Evolutionary conservation across 129 eudicot genomes (phyloP), one percentile per base, ranked within the genome.

Genomic region (Flaveria linearis): DNA sequence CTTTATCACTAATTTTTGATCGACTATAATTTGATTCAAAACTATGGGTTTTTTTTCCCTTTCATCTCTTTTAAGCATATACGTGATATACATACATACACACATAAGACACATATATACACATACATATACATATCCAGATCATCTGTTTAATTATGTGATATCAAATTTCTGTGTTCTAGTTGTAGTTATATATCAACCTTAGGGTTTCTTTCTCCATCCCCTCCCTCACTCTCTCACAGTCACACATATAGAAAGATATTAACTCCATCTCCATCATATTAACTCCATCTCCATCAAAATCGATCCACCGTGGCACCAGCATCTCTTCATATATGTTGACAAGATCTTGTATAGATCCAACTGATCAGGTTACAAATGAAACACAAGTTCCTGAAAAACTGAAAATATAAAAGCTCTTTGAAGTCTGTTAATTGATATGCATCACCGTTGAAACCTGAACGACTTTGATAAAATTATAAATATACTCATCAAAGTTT

Each of bases 181-280:
- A 64, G 73, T 36, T 61, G 15, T 72, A 64, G 17, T 42, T 72
- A 51, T 30, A 30, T 30, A 30, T 22, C 9, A 53, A 23, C 47
- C 61, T 72, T 42, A 39, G 74, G 50, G 60, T 65, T 73, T 51
- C 50, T 52, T 72, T 77, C 69, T 56, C 23, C 47, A 17, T 69
- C 36, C 17, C 9, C 45, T 23, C n/a, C 11, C 23, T 49, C 60
- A 28, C 45, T 13, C 30, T 41, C 46, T 36, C 41, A 1, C 7
- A 8, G 41, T 76, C 55, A 46, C n/a, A 58, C 69, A 1, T 43
- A 30, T 36, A 18, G 17, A 20, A 50, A 52, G 20, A 14, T 53
- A 71, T 33, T 9, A 36, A 36, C 41, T 36, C 7, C 41, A 36
- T 36, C 41, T 28, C 33, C 33, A 28, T 28, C 33, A 28, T 52